These are phyloP conservation scores for Irpex lacteus DNA, from an alignment of 1,284 basidiomycete genomes.

Conservation along the genomic window DNA sequence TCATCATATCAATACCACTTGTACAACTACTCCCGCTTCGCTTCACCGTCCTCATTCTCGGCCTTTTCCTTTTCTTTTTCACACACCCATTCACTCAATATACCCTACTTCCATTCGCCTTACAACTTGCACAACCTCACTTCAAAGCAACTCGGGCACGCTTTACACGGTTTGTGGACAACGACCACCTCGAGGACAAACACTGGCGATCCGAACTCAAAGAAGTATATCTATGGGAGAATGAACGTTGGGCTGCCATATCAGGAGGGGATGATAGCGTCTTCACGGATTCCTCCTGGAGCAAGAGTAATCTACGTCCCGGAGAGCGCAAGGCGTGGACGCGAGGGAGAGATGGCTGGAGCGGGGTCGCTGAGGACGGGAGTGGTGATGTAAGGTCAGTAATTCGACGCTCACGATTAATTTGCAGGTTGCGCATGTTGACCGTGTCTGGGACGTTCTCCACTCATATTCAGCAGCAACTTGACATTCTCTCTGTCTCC, in stretches of 20 bases:
- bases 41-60: slow-evolving; percentile 50
- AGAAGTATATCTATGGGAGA: slow-evolving; percentile 75
- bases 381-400: slow-evolving; percentile 64
- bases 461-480: slow-evolving; percentile 54
- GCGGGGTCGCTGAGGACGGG: slow-evolving; percentile 43
- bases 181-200: slow-evolving; percentile 60
- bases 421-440: background rate
- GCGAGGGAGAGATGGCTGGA: slow-evolving; percentile 71
- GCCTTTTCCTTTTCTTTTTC: slow-evolving; percentile 48
- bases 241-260: slow-evolving; percentile 52
- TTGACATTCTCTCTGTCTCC: slow-evolving; percentile 69
- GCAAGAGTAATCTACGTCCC: slow-evolving; percentile 50
- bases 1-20: slow-evolving; percentile 45
- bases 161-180: slow-evolving; percentile 49
- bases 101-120: slow-evolving; percentile 28
- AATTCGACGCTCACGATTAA: background rate
- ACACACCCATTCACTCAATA: slow-evolving; percentile 49
- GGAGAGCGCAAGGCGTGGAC: slow-evolving; percentile 68
- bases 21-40: slow-evolving; percentile 56
- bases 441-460: slow-evolving; percentile 18
- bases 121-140: slow-evolving; percentile 21
- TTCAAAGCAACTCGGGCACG: slow-evolving; percentile 22
- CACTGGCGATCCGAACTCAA: slow-evolving; percentile 61
- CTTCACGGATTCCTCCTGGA: slow-evolving; percentile 43
- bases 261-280: slow-evolving; percentile 23